Base-by-base conservation (phyloP, 805 yeast species). In the Saturnispora kantuleensis region DNA sequence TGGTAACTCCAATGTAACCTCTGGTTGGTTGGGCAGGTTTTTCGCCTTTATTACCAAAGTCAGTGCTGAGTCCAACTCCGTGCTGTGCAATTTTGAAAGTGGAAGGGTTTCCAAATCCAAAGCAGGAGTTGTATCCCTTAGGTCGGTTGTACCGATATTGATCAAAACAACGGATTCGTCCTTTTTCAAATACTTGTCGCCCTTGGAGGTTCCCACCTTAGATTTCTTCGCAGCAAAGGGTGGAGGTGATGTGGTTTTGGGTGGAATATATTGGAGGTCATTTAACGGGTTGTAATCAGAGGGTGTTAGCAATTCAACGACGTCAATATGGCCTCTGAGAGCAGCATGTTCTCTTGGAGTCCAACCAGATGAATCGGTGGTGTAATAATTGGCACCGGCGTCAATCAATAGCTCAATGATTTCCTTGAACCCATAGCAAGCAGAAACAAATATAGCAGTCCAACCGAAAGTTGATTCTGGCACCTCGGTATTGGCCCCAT, bases 301-400 rank as follows among this genome's bases (percentile, higher is more conserved):
- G 1, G 84, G 84, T 29, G 70, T 70, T 45, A 90, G 65, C 55
- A 76, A 53, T 42, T 76, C 76, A 1, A 93, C 81, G 32, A 86
- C 74, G 2, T 67, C 71, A 47, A 89, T 65, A 59, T 88, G 95
- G 5, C 97, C 97, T 54, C 97, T 73, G 38, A 90, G 67, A 40
- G 86, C 81, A 0, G 97, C 96, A 62, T 90, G 97, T 56, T 90
- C 97, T 79, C 87, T 79, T n/a, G 97, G 96, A 15, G 87, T 77
- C 97, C 97, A 90, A 0, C 97, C 97, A 42, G 93, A 81, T 38
- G 77, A 81, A 64, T 90, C 97, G 13, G 74, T 70, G 26, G 68
- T 63, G 37, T 74, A 72, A 47, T 66, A 74, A 7, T 69, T 65
- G 5, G 87, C 83, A 16, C 77, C 78, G 36, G 69, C 56, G 0